Conservation (phyloP, 148 eudicot species). For the Nepenthes gracilis region DNA sequence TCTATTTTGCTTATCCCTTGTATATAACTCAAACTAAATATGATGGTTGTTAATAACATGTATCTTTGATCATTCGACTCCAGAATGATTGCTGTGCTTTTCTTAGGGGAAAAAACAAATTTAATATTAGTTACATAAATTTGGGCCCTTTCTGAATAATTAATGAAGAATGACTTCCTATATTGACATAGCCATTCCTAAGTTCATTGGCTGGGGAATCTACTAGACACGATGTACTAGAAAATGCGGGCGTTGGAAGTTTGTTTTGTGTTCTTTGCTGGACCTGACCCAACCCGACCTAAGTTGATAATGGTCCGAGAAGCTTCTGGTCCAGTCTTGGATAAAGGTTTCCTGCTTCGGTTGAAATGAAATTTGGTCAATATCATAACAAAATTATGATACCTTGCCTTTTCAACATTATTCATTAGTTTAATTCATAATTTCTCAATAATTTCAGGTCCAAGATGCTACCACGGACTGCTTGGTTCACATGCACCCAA, state of each 20-base stretch:
- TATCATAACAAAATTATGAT: too few species aligned
- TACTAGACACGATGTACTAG: too few species aligned
- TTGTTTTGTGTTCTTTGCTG: not conserved
- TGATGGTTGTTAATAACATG: not conserved
- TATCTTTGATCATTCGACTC: not conserved
- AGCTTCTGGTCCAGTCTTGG: too few species aligned
- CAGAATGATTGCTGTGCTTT: too few species aligned
- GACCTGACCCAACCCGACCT: not conserved
- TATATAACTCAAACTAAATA: too few species aligned
- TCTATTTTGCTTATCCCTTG: not conserved
- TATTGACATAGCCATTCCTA: too few species aligned
- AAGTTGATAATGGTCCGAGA: not conserved
- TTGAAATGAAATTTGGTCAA: too few species aligned
- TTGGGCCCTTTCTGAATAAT: not conserved
- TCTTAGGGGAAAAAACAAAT: not conserved
- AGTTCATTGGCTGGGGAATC: too few species aligned
- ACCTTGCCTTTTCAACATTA: too few species aligned
- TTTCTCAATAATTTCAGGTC: conserved; percentile 33
- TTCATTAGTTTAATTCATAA: too few species aligned
- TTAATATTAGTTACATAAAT: not conserved
- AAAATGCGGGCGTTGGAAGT: too few species aligned
- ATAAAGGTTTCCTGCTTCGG: too few species aligned
- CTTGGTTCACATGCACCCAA: conserved; percentile 62
- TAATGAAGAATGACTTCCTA: not conserved
- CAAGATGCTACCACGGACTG: conserved; percentile 51